These are phyloP conservation scores for Crithidia expoeki DNA, from an alignment of 208 protist species.

Conservation along the genomic window DNA sequence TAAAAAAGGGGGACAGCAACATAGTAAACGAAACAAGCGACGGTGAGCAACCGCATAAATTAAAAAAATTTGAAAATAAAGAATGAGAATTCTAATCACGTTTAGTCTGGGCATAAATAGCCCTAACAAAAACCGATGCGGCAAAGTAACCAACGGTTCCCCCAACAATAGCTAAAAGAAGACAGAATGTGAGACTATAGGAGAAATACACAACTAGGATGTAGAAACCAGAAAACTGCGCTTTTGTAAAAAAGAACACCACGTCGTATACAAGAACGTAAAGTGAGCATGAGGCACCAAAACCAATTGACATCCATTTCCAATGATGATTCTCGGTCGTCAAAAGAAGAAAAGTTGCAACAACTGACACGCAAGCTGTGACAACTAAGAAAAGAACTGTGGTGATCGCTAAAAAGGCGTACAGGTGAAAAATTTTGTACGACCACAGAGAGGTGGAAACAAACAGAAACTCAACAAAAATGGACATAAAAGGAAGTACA, in stretches of 20 bases:
- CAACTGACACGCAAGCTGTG: conserved; percentile 87
- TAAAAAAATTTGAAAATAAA: too few relatives aligned
- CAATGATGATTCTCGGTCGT: conserved; percentile 94
- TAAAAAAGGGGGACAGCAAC: not conserved
- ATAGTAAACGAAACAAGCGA: too few relatives aligned
- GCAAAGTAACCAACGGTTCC: conserved; percentile 46
- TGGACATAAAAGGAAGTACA: conserved; percentile 93
- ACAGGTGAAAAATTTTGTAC: conserved; percentile 98
- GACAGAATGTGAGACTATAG: conserved; percentile 12
- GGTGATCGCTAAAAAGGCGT: conserved; percentile 94
- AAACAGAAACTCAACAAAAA: conserved; percentile 97
- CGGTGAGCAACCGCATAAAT: too few relatives aligned
- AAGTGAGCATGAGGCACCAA: conserved; percentile 68
- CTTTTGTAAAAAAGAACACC: conserved; percentile 28
- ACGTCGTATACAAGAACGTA: conserved; percentile 93
- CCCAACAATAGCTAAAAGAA: conserved; percentile 45
- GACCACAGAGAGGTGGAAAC: conserved; percentile 96
- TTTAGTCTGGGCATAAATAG: conserved; percentile 60
- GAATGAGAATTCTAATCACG: too few relatives aligned
- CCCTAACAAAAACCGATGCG: conserved; percentile 48
- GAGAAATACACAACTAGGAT: conserved; percentile 37
- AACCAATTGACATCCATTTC: conserved; percentile 93
- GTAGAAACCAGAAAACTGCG: conserved; percentile 7
- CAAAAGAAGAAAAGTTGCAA: conserved; percentile 93
- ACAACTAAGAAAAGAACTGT: conserved; percentile 91